phyloP scores from a whole-genome alignment of 1,139 yeast genomes.

The Geotrichum australiense region DNA sequence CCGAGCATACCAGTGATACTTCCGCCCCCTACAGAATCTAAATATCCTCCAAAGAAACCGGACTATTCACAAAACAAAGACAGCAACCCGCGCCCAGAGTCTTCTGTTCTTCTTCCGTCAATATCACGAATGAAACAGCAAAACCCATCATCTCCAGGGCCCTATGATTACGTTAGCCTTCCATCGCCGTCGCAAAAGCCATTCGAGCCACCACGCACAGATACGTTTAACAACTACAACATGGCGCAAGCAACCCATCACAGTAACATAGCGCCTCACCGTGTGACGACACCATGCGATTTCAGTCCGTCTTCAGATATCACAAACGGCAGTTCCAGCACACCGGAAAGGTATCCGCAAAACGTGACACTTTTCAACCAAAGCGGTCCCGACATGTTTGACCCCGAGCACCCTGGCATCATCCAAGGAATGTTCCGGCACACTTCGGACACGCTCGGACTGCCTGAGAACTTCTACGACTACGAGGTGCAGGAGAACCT shows the following conservation, averaged over 20 bases:
- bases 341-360: conserved; percentile 11
- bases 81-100: not conserved
- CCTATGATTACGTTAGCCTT: conserved; percentile 8
- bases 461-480: conserved; percentile 10
- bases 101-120: conserved; percentile 9
- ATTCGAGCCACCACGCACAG: conserved; percentile 1
- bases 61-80: not conserved
- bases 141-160: not conserved
- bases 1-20: too few relatives aligned
- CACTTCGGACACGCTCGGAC: conserved; percentile 9
- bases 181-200: conserved; percentile 11
- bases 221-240: conserved; percentile 3
- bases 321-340: conserved; percentile 3
- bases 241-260: not conserved
- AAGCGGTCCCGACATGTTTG: conserved; percentile 18
- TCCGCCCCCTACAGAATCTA: conserved; percentile 4
- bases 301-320: conserved; percentile 6
- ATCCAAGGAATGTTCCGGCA: conserved; percentile 1
- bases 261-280: not conserved
- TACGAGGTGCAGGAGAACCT: conserved; percentile 2
- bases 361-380: conserved; percentile 13
- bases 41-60: not conserved
- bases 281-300: not conserved
- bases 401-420: not conserved
- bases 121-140: conserved; percentile 13